Conservation (phyloP, 306 rosid genomes). For the Sophora flavescens region DNA sequence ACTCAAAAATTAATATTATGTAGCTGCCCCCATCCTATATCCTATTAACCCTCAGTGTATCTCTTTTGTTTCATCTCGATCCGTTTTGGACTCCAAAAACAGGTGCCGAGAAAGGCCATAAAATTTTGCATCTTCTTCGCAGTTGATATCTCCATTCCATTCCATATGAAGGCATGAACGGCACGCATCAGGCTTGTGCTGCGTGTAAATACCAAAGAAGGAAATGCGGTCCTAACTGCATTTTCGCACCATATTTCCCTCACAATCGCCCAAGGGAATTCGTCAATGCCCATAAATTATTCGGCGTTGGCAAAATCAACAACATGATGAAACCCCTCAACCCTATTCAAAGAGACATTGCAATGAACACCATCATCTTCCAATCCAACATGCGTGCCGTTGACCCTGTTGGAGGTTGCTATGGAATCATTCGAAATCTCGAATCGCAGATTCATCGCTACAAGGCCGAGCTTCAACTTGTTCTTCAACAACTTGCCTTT, state of each 20-base stretch:
- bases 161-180: slow-evolving; percentile 20
- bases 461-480: slow-evolving; percentile 55
- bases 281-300: slow-evolving; percentile 72
- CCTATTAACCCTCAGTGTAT: no score
- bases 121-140: slow-evolving; percentile 47
- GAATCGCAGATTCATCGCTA: slow-evolving; percentile 50
- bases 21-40: no score
- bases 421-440: slow-evolving; percentile 40
- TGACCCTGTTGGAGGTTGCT: slow-evolving; percentile 85
- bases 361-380: slow-evolving; percentile 64
- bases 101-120: slow-evolving; percentile 30
- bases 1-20: not conserved
- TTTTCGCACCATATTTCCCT: slow-evolving; percentile 87
- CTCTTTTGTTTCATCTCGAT: no score
- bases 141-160: slow-evolving; percentile 38
- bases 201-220: slow-evolving; percentile 85
- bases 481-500: slow-evolving; percentile 66
- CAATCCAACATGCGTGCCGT: slow-evolving; percentile 74
- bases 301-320: slow-evolving; percentile 80
- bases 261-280: slow-evolving; percentile 72
- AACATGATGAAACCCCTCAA: slow-evolving; percentile 56
- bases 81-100: not conserved
- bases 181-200: slow-evolving; percentile 75
- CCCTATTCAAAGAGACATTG: slow-evolving; percentile 41
- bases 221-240: slow-evolving; percentile 76